Conservation (phyloP, 2,329 filamentous ascomycete genomes). For the Arthrobotrys entomopaga region DNA sequence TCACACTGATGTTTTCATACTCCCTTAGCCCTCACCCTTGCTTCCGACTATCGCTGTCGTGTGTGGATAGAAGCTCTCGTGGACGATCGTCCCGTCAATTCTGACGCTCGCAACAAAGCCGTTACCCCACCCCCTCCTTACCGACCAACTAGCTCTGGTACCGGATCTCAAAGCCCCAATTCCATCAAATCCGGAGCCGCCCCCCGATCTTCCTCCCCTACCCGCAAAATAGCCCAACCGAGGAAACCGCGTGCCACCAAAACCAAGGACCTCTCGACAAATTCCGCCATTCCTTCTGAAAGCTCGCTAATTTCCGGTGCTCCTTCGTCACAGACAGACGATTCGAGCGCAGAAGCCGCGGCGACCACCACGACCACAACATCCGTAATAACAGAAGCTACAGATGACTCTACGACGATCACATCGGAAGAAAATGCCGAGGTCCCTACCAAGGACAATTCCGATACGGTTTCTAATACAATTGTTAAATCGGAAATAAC, state of each 20-base stretch:
- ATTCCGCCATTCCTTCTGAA: constrained; percentile 60
- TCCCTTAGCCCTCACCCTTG: constrained; percentile 77
- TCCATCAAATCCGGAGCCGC: constrained; percentile 65
- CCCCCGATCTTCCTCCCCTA: constrained; percentile 70
- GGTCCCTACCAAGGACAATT: constrained; percentile 35
- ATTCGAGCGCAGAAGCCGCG: constrained; percentile 58
- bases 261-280: constrained; percentile 67
- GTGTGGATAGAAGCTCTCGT: constrained; percentile 93
- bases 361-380: constrained; percentile 59
- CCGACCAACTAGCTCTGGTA: constrained; percentile 54
- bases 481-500: constrained; percentile 65
- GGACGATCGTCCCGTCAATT: constrained; percentile 79
- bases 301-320: constrained; percentile 57
- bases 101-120: constrained; percentile 72
- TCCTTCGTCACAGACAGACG: constrained; percentile 63
- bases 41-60: constrained; percentile 78
- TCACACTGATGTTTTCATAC: neutral
- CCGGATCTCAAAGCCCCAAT: constrained; percentile 59
- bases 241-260: constrained; percentile 62
- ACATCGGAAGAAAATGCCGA: constrained; percentile 59
- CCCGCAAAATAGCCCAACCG: constrained; percentile 67
- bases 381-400: constrained; percentile 54
- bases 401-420: neutral
- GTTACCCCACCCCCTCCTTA: constrained; percentile 81
- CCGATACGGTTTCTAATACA: constrained; percentile 48